Percentiles rank a stretch among this genome's conserved stretches.
Evolutionary conservation across 495 filamentous ascomycete species (phyloP).

Genomic region (Staphylotrichum longicolle): DNA sequence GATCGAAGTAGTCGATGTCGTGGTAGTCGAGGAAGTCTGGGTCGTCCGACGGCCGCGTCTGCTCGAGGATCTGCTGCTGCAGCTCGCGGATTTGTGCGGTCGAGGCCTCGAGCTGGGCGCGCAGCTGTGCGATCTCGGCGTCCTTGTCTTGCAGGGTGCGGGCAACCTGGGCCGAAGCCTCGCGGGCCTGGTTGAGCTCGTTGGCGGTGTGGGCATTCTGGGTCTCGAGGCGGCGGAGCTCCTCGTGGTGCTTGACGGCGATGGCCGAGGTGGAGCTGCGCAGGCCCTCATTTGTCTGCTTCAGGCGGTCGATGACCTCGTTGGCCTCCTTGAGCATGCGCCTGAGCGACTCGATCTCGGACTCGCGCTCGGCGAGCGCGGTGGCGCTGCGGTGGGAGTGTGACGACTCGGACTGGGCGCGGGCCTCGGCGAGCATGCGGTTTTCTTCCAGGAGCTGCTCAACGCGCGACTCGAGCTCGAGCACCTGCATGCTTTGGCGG

Average conservation of each 20-base stretch:
- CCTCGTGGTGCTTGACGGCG: conserved; percentile 63
- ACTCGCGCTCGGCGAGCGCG: conserved; percentile 63
- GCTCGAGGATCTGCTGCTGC: conserved; percentile 72
- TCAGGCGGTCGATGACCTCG: conserved; percentile 72
- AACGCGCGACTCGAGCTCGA: conserved; percentile 72
- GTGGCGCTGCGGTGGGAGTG: conserved; percentile 42
- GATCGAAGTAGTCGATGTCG: conserved; percentile 93
- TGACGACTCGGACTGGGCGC: conserved; percentile 59
- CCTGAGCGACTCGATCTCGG: conserved; percentile 76
- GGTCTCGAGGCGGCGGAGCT: conserved; percentile 58
- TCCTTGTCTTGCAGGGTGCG: conserved; percentile 76
- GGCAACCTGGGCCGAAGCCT: conserved; percentile 57
- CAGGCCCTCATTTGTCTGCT: conserved; percentile 76
- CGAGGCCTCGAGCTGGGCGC: conserved; percentile 71
- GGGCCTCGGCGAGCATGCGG: conserved; percentile 68
- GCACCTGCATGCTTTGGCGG: conserved; percentile 92
- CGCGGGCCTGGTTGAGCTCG: conserved; percentile 61
- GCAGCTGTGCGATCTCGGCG: conserved; percentile 71
- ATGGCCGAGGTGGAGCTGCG: conserved; percentile 71
- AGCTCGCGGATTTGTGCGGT: conserved; percentile 76
- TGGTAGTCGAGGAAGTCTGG: conserved; percentile 74
- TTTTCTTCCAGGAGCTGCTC: conserved; percentile 83
- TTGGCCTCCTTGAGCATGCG: conserved; percentile 74
- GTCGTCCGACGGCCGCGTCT: conserved; percentile 46
- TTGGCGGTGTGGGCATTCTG: conserved; percentile 51